Percentiles rank a stretch among this genome's conserved stretches.
Evolutionary conservation across 345 rosid genomes (phyloP).

Genomic region (Gossypium anomalum): DNA sequence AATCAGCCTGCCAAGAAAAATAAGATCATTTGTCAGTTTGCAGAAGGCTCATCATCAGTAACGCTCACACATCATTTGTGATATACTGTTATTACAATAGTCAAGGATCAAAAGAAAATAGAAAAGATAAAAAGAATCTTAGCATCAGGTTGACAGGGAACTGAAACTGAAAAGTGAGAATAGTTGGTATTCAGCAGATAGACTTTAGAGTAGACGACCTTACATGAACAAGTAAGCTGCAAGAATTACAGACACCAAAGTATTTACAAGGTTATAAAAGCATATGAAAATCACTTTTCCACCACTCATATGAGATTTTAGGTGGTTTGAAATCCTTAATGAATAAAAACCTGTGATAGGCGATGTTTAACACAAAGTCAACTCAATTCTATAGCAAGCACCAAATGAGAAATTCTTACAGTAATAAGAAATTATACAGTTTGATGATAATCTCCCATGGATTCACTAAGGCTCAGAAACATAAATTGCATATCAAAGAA

Average conservation of each 20-base stretch:
- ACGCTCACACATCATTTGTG: not conserved
- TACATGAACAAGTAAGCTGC: not conserved
- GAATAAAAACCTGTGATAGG: not conserved
- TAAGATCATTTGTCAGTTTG: slow-evolving; percentile 1
- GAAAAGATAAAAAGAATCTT: not conserved
- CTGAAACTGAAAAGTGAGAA: not conserved
- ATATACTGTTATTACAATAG: not conserved
- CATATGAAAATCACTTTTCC: not conserved
- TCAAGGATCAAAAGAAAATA: not conserved
- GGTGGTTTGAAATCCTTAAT: not conserved
- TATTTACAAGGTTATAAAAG: not conserved
- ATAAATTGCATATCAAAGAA: slow-evolving; percentile 10
- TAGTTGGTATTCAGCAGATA: not conserved
- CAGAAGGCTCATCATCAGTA: not conserved
- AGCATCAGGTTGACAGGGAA: not conserved
- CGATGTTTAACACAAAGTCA: not conserved
- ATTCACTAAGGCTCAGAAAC: not conserved
- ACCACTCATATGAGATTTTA: not conserved
- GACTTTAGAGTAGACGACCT: slow-evolving; percentile 1
- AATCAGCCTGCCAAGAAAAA: slow-evolving; percentile 52
- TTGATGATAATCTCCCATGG: not conserved
- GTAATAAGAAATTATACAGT: not conserved
- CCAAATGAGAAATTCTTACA: not conserved
- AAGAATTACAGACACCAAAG: not conserved
- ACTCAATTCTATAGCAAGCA: not conserved